Evolutionary conservation across 441 rosid species (phyloP).

Genomic region (Mallotus japonicus): DNA sequence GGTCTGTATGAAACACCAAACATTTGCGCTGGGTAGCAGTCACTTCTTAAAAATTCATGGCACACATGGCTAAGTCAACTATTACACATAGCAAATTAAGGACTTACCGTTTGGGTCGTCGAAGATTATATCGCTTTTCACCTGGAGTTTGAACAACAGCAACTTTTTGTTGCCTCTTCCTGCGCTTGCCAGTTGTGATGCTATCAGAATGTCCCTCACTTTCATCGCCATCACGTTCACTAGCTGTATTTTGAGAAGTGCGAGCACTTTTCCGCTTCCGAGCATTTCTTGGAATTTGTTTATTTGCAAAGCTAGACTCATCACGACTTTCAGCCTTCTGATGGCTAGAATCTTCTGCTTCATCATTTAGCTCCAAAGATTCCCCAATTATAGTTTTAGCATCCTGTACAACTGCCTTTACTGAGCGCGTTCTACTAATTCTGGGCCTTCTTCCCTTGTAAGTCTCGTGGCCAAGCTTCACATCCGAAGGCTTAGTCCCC

Average conservation of each 20-base stretch:
- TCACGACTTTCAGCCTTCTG: slow-evolving; percentile 48
- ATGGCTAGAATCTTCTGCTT: slow-evolving; percentile 53
- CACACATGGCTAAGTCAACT: neutral
- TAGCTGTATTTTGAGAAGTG: slow-evolving; percentile 49
- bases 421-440: slow-evolving; percentile 61
- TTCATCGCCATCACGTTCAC: slow-evolving; percentile 59
- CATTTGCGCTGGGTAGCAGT: no score
- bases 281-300: slow-evolving; percentile 46
- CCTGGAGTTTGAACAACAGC: slow-evolving; percentile 39
- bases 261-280: slow-evolving; percentile 62
- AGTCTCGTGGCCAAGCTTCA: slow-evolving; percentile 43
- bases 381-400: slow-evolving; percentile 71
- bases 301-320: slow-evolving; percentile 52
- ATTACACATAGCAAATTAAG: neutral
- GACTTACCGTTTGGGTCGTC: slow-evolving; percentile 64
- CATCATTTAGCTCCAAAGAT: slow-evolving; percentile 42
- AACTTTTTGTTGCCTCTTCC: slow-evolving; percentile 66
- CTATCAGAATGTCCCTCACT: slow-evolving; percentile 77
- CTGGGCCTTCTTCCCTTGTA: slow-evolving; percentile 50
- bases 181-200: slow-evolving; percentile 51
- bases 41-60: no score
- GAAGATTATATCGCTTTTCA: slow-evolving; percentile 66
- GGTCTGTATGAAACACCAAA: no score
- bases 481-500: slow-evolving; percentile 52
- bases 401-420: slow-evolving; percentile 78